Evolutionary conservation across 208 protist species (phyloP), one percentile per base, ranked within the genome.

Genomic region (Angomonas ambiguus): DNA sequence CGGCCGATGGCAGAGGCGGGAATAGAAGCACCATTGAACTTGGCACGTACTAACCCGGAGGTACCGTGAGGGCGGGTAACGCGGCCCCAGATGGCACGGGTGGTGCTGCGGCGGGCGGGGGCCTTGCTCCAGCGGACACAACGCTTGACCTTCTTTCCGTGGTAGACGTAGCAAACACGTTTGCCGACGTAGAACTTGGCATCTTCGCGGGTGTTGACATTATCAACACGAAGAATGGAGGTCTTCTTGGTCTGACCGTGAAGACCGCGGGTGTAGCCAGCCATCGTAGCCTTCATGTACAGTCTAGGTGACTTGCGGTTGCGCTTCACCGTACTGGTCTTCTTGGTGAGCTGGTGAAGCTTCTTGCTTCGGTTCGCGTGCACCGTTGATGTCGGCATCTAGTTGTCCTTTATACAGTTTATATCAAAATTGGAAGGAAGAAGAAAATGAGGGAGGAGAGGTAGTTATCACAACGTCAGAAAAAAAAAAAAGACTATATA

Each of bases 181-280:
- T 99, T 99, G 69, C 98, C 98, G 20, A 98, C 74, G 85, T 99
- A 99, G 88, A 95, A 99, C 35, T 77, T 61, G 65, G 98, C 87
- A 42, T 98, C 98, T 55, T 98, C 83, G 69, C 88, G 94, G 64
- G 85, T 95, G 75, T 97, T 92, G 45, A 98, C 96, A 75, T 98
- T 98, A 79, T 99, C 96, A 64, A 99, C 84, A 80, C 93, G 96
- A 13, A 99, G 59, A 41, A 99, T 78, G 20, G 94, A 93, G 28
- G 87, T 96, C 80, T 98, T 70, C 79, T 94, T 87, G 71, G 96
- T 88, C 91, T 99, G 97, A 38, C 91, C 96, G 77, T 92, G 78
- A 20, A 97, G 85, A 28, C 86, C 86, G 58, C 94, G 85, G 35
- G 87, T 90, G 89, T 95, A 97, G 61, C 88, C 87, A 8, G 87